Evolutionary conservation across 345 rosid genomes (phyloP), one percentile per base, ranked within the genome.

Genomic region (Pistacia integerrima): DNA sequence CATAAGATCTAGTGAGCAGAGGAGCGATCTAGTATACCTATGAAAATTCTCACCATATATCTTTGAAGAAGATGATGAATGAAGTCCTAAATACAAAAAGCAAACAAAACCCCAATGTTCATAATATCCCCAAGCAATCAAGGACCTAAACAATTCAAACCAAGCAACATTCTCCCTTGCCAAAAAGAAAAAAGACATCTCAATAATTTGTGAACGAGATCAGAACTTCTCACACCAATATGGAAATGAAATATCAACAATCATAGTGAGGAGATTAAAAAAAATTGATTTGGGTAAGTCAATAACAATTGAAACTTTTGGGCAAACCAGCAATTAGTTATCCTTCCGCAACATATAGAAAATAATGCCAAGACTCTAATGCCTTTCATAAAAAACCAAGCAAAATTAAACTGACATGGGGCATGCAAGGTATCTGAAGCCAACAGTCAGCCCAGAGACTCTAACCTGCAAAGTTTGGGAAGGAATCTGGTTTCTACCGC

Each of bases 391-490:
- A 11, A 67, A 67, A 54, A 59, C 62, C 71, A 77, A 51, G 44
- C 36, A 71, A 10, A 36, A 73, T 4, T 55, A 38, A 64, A 72
- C 65, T 61, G 68, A 59, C 54, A 74, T 20, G 30, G 54, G 20
- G 11, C 11, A 7, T 59, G 49, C 51, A 64, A 67, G 60, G 61
- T 63, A 63, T 30, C 49, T 46, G 8, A 70, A 79, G n/a, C 58
- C 71, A 72, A 78, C 28, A 48, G 48, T 9, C 36, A 65, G 70
- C 41, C 57, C 48, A 82, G 73, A 72, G 35, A 35, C 69, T 72
- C 89, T 77, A 72, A 91, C 93, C 97, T 91, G 93, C 81, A 86
- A 67, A 48, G 92, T 87, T 79, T 73, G 85, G 60, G 91, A 88
- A 72, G 97, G 97, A 83, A 91, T 87, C 69, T 82, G 93, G 69